A percentile compares a stretch with the other conserved stretches of the same genome.
phyloP scores from a whole-genome alignment of 768 basidiomycete species.

The Kwoniella sp. region DNA sequence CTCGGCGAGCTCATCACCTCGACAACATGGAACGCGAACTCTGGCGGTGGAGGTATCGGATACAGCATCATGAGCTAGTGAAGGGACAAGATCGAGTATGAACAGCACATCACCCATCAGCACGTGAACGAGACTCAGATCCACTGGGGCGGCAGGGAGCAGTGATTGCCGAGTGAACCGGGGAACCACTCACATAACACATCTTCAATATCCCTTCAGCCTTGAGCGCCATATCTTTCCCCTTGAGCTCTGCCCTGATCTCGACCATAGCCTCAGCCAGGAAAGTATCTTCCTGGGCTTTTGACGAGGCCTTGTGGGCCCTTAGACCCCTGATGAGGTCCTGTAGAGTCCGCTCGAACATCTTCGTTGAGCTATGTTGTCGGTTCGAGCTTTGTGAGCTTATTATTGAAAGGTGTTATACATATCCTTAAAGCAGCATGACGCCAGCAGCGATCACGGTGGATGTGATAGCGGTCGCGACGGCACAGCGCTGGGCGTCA shows the following conservation, averaged over 20 bases:
- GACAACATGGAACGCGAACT: slow-evolving; percentile 95
- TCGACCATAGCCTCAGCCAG: slow-evolving; percentile 69
- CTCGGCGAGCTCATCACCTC: slow-evolving; percentile 96
- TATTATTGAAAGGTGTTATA: not conserved
- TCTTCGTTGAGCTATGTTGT: slow-evolving; percentile 49
- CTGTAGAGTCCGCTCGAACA: slow-evolving; percentile 97
- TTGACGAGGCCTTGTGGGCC: slow-evolving; percentile 91
- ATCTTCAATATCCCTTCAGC: slow-evolving; percentile 93
- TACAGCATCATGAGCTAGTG: slow-evolving; percentile 90
- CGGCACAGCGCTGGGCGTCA: too few species aligned
- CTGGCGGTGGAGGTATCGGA: slow-evolving; percentile 82
- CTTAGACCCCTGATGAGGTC: slow-evolving; percentile 93
- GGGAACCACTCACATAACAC: slow-evolving; percentile 92
- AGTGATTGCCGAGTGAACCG: too few species aligned
- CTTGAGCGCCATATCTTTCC: slow-evolving; percentile 95
- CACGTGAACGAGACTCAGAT: slow-evolving; percentile 13
- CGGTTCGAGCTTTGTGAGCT: not conserved
- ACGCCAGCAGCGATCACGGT: too few species aligned
- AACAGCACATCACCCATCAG: slow-evolving; percentile 16
- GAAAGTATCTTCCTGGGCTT: slow-evolving; percentile 69
- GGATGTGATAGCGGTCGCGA: too few species aligned
- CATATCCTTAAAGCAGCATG: too few species aligned
- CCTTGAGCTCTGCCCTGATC: slow-evolving; percentile 85
- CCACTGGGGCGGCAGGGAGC: not conserved
- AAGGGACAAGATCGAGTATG: not conserved